Base-by-base conservation (phyloP, 306 rosid genomes). In the Luffa aegyptiaca region DNA sequence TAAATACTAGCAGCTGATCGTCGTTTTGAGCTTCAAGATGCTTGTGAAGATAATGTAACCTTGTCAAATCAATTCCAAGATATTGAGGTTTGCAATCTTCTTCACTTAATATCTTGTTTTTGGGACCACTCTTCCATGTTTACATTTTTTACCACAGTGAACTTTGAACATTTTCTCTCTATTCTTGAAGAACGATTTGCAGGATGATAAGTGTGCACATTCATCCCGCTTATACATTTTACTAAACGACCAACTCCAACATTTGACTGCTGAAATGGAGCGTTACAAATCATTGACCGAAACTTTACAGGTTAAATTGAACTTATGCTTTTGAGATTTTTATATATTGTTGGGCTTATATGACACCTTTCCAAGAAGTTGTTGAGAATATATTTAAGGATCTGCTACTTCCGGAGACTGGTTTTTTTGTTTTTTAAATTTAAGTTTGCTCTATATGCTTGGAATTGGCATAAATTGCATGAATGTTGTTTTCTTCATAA, bases 1-100 rank as follows among this genome's bases (percentile, higher is more conserved):
- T 85, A 92, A 96, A 87, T 90, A 57, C 90, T 94, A 58, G 90
- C 87, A 37, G 86, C 92, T 20, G 88, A 86, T 79, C 97, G 97
- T 56, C 91, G 86, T 82, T 88, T 91, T 61, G 94, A 94, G 91
- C 90, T 89, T 82, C 85, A 87, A 83, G 97, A 94, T 72, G 90
- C 96, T 46, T 84, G 21, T 41, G 92, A 90, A 79, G 93, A 88
- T 63, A 90, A 90, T 86, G 71, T 69, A 71, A 78, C 81, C 57
- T 86, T 94, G 88, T 82, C 92, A 63, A 88, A 92, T 80, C 90
- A 85, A 81, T 80, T 94, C 83, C 91, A 92, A 83, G 97, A 89
- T 81, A 87, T 92, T 85, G 93, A 92, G 98, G 98, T 94, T 77
- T 76, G 74, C 78, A 66, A 44, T 17, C 75, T 85, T 26, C 31